phyloP scores from a whole-genome alignment of 495 filamentous ascomycete genomes.

The Neurospora sp. region DNA sequence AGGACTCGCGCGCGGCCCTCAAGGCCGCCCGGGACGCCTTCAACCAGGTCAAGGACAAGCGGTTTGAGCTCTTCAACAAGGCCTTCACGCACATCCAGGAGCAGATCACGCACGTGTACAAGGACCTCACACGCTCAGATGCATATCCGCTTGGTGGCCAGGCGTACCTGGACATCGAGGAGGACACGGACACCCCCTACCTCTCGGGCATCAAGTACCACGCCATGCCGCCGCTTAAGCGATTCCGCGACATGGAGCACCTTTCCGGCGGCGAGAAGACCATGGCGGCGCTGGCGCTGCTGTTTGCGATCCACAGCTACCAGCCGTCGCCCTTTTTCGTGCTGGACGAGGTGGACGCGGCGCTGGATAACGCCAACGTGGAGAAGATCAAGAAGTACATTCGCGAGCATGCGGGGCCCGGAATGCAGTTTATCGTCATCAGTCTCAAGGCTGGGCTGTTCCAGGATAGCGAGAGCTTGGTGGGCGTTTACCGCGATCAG shows the following conservation, averaged over 20 bases:
- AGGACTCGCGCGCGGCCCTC: constrained; percentile 62
- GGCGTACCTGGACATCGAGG: constrained; percentile 88
- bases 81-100: constrained; percentile 92
- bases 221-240: constrained; percentile 96
- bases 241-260: constrained; percentile 98
- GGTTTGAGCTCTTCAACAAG: constrained; percentile 85
- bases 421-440: constrained; percentile 99
- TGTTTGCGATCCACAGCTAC: constrained; percentile 93
- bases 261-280: constrained; percentile 97
- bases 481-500: constrained; percentile 94
- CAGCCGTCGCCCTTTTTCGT: constrained; percentile 96
- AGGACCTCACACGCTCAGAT: constrained; percentile 79
- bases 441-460: constrained; percentile 88
- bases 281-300: constrained; percentile 89
- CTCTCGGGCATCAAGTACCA: constrained; percentile 93
- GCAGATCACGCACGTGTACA: constrained; percentile 88
- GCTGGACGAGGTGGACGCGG: constrained; percentile 95
- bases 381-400: constrained; percentile 93
- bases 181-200: constrained; percentile 78
- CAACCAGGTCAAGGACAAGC: constrained; percentile 65
- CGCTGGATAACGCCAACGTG: constrained; percentile 93
- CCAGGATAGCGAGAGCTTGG: constrained; percentile 84
- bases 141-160: constrained; percentile 83
- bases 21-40: constrained; percentile 74
- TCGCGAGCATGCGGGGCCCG: constrained; percentile 82